Conservation (phyloP, 108 stramenopile species). For the Tribonema minus region DNA sequence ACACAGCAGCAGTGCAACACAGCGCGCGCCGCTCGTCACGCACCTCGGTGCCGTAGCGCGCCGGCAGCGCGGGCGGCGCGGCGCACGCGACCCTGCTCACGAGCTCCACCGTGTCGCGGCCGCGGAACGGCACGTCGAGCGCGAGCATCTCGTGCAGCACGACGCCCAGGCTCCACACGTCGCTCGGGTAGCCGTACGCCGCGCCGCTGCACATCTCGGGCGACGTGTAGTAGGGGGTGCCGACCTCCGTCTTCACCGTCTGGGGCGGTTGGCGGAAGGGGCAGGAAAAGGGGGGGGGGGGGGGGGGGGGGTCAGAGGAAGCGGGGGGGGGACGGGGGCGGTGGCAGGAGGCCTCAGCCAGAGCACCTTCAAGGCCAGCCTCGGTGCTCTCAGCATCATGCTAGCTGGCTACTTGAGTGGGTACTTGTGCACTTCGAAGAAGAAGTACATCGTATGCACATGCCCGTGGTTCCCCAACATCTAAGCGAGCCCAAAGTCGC, state of each 20-base stretch:
- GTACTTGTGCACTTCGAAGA: no score
- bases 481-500: slow-evolving; percentile 67
- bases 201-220: slow-evolving; percentile 65
- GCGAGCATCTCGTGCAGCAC: slow-evolving; percentile 37
- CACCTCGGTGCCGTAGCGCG: slow-evolving; percentile 20
- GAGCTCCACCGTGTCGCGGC: slow-evolving; percentile 13
- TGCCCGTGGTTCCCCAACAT: slow-evolving; percentile 27
- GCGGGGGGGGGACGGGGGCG: no score
- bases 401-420: no score
- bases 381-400: no score
- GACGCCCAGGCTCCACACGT: slow-evolving; percentile 63
- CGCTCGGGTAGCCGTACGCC: slow-evolving; percentile 62
- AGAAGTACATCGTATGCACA: no score
- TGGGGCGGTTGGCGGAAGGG: no score
- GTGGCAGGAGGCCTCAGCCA: no score
- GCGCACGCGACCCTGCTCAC: slow-evolving; percentile 14
- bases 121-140: slow-evolving; percentile 36
- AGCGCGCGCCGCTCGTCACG: no score
- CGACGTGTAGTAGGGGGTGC: slow-evolving; percentile 68
- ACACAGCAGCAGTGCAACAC: no score
- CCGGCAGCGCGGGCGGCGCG: slow-evolving; percentile 39
- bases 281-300: no score
- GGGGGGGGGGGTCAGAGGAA: no score
- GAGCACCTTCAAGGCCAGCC: no score
- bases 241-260: slow-evolving; percentile 41